Base-by-base conservation (phyloP, 176 grass and related monocot genomes). In the Cymbopogon citratus region DNA sequence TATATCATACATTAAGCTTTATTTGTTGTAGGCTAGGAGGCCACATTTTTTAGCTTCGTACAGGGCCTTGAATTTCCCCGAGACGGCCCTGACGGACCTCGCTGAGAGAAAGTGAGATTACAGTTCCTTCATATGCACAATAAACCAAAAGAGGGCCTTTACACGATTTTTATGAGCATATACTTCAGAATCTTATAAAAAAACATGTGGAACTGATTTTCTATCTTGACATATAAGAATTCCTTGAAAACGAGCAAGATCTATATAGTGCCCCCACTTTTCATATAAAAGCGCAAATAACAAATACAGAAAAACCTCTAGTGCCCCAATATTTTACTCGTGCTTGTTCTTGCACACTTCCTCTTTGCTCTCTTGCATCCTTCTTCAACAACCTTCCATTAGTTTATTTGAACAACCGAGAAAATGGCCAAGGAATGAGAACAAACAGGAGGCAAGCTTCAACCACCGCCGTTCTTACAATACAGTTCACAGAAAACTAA, bases 351-450 rank as follows among this genome's bases (percentile, higher is more conserved):
- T 43, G 54, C 41, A 65, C 35, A 35, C 56, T 9, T 57, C 23
- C 67, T 6, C 35, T 84, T 46, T 27, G 65, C 43, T 85, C 60
- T 51, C 56, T 51, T 79, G 28, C 57, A 80, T 62, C 49, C 54
- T 10, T 80, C 75, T 10, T 5, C 81, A 87, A 80, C 89, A 3
- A 84, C 69, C 73, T 45, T 54, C 1, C 5, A 25, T 43, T 74
- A 31, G 38, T 72, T 57, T 81, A 70, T 31, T 6, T 19, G 5
- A 64, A 27, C 56, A 19, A n/a, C 15, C 45, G 56, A 60, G 14
- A 12, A 48, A 62, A 63, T 54, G 23, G 73, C 79, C 88, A 61
- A 79, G 57, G 79, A 83, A 86, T 31, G 88, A 82, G 83, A 73
- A 61, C 76, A 77, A 87, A 66, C 41, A 63, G 43, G 71, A 33